Evolutionary conservation across 306 rosid species (phyloP), one percentile per base, ranked within the genome.

Genomic region (Vigna angularis): DNA sequence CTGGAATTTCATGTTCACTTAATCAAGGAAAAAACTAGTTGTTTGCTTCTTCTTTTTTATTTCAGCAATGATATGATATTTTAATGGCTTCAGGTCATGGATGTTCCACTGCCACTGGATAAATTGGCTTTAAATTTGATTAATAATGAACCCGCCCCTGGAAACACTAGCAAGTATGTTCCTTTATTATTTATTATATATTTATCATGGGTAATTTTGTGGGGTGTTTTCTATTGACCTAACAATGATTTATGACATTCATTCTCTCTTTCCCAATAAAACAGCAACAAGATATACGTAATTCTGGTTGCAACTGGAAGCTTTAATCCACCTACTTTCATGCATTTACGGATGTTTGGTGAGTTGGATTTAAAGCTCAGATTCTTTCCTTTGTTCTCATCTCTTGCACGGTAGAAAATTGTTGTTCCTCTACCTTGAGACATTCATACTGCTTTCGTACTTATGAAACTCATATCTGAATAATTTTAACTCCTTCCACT

Each of bases 271-370:
- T 32, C 42, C 1, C 40, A 58, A 24, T 61, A 36, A 24, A 72
- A 48, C 59, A 93, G 93, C 59, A 85, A 76, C 79, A 89, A 85
- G 86, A 84, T 74, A 81, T 81, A 85, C 78, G 93, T 87, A 32
- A 84, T 89, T 76, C 89, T 94, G 56, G 89, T 92, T 14, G 90
- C 93, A 50, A 87, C 92, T 30, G 95, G 95, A 86, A 94, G 98
- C 85, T 94, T 94, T 89, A 94, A 92, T 81, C 97, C 98, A 53
- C 95, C 98, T 22, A 94, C 98, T 28, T 92, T 85, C 72, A 94
- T 94, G 97, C 98, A 94, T 86, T 85, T 92, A 57, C 97, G 97
- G 77, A 82, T 94, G 89, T 83, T 92, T 40, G 98, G 98, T 94
- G 66, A 86, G 91, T 86, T 79, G 42, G 10, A 67, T 34, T 76